Evolutionary conservation across 208 protist genomes (phyloP).

Genomic region (Leptomonas seymouri): DNA sequence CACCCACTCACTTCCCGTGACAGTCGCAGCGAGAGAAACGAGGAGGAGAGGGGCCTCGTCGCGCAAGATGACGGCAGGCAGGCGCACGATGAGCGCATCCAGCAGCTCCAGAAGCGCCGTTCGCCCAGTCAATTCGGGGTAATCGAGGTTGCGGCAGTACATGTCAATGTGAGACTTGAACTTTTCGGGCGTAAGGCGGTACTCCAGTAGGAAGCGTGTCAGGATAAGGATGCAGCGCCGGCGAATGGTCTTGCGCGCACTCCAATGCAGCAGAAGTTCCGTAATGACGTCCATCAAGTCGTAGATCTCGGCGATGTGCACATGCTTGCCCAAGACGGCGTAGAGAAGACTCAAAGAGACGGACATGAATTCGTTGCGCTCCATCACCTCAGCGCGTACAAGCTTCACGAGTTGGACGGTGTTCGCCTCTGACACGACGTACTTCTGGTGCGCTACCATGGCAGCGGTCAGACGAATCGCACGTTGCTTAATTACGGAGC

Average conservation of each 20-base stretch:
- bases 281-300: conserved; percentile 88
- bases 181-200: conserved; percentile 86
- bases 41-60: conserved; percentile 80
- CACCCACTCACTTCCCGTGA: conserved; percentile 65
- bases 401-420: conserved; percentile 67
- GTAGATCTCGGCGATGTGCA: conserved; percentile 88
- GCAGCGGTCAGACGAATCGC: conserved; percentile 85
- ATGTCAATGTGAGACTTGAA: conserved; percentile 90
- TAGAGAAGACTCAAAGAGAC: conserved; percentile 86
- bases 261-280: conserved; percentile 84
- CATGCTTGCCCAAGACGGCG: conserved; percentile 87
- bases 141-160: conserved; percentile 86
- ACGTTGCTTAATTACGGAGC: conserved; percentile 87
- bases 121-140: conserved; percentile 74
- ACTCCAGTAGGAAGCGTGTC: conserved; percentile 91
- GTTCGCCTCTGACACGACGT: conserved; percentile 61
- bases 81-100: conserved; percentile 61
- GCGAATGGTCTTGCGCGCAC: conserved; percentile 65
- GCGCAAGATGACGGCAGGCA: conserved; percentile 79
- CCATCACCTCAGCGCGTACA: conserved; percentile 75
- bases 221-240: conserved; percentile 77
- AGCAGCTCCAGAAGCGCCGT: conserved; percentile 87
- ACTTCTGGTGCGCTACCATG: conserved; percentile 76
- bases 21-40: conserved; percentile 67
- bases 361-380: conserved; percentile 80